Evolutionary conservation across 2,329 filamentous ascomycete species (phyloP).

Genomic region (Colletotrichum viniferum): DNA sequence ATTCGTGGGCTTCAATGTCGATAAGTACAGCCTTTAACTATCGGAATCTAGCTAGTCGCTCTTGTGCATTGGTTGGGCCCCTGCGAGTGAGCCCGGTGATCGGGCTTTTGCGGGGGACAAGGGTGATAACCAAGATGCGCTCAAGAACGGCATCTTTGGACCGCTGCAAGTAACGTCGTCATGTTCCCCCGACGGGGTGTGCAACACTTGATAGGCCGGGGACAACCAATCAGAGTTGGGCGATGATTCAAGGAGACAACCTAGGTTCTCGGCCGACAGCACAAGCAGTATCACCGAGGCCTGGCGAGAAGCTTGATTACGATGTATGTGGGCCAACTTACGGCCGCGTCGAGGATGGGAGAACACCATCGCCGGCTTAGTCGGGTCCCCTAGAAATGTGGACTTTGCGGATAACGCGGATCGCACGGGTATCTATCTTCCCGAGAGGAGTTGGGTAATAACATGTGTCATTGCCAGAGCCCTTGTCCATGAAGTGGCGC

Average conservation of each 20-base stretch:
- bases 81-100: not conserved
- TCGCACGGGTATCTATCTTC: not conserved
- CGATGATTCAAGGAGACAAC: not conserved
- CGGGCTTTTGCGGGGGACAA: too few species aligned
- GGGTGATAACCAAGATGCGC: too few species aligned
- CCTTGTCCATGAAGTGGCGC: fast-evolving
- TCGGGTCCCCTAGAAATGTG: not conserved
- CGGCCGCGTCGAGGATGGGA: too few species aligned
- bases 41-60: not conserved
- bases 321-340: too few species aligned
- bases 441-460: too few species aligned
- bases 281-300: not conserved
- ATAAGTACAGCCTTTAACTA: not conserved
- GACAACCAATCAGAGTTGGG: not conserved
- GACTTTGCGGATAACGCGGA: not conserved
- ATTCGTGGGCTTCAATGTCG: not conserved
- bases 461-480: fast-evolving
- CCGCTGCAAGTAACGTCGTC: not conserved
- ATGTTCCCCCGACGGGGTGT: not conserved
- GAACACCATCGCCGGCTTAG: not conserved
- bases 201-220: not conserved
- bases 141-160: too few species aligned
- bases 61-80: not conserved
- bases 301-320: too few species aligned
- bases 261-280: not conserved